Evolutionary conservation across 1,139 yeast genomes (phyloP).

Genomic region (Geotrichum australiense): DNA sequence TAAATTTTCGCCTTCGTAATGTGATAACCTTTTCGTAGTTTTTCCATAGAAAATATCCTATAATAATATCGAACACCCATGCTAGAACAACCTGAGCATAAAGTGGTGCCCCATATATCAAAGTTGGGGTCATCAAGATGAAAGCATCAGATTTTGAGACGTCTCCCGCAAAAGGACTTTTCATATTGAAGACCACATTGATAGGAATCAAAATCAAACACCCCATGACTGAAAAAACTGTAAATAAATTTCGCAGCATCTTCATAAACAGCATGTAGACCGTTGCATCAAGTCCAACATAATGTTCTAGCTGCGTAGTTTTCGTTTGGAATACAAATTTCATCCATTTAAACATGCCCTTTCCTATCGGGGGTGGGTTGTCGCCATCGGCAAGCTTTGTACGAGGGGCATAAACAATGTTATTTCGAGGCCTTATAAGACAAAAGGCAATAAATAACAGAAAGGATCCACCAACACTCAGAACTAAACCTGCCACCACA

Average conservation of each 20-base stretch:
- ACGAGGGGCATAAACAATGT: constrained; percentile 35
- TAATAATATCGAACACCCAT: constrained; percentile 29
- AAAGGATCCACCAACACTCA: constrained; percentile 34
- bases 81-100: constrained; percentile 35
- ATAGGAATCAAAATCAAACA: constrained; percentile 36
- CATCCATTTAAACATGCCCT: constrained; percentile 30
- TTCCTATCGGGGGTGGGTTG: constrained; percentile 24
- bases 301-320: constrained; percentile 29
- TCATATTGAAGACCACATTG: constrained; percentile 33
- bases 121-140: constrained; percentile 35
- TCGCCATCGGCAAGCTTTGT: constrained; percentile 23
- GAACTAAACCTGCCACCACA: constrained; percentile 33
- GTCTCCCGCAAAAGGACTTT: constrained; percentile 21
- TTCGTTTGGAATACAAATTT: constrained; percentile 22
- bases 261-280: constrained; percentile 31
- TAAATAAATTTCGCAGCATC: constrained; percentile 34
- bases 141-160: constrained; percentile 32
- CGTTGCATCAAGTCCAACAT: constrained; percentile 37
- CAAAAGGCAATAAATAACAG: constrained; percentile 30
- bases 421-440: constrained; percentile 33
- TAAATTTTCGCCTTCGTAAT: constrained; percentile 28
- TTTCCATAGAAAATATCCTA: constrained; percentile 30
- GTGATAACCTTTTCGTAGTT: constrained; percentile 29
- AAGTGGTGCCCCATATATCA: constrained; percentile 31
- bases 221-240: constrained; percentile 31